phyloP scores from a whole-genome alignment of 2,329 filamentous ascomycete genomes.

The Colletotrichum sp. region DNA sequence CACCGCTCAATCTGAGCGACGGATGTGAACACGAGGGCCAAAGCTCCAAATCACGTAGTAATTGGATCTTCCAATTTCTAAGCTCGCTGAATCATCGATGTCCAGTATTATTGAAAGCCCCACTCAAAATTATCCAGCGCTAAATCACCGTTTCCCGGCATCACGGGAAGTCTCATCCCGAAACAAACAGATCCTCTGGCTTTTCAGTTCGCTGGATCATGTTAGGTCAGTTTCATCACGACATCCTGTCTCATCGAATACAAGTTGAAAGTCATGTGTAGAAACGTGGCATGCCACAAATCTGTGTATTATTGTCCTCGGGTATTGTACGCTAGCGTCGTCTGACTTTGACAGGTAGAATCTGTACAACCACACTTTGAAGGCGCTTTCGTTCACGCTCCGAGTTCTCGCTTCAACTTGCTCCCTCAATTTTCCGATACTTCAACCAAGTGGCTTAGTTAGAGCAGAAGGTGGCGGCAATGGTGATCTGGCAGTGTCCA shows the following conservation, averaged over 20 bases:
- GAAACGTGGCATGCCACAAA: neutral
- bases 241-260: neutral
- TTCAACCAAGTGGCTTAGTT: neutral
- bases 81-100: neutral
- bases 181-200: neutral
- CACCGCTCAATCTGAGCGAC: neutral
- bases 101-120: accelerated
- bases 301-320: neutral
- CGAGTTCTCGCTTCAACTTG: neutral
- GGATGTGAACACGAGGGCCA: neutral
- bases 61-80: neutral
- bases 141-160: neutral
- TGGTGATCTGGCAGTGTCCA: neutral
- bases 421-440: neutral
- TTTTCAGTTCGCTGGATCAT: neutral
- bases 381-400: neutral
- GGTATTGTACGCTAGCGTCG: neutral
- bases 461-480: neutral
- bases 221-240: neutral
- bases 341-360: neutral
- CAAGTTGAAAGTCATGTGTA: neutral
- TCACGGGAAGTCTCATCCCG: neutral
- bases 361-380: neutral
- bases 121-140: accelerated
- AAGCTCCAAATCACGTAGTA: neutral